phyloP scores from a whole-genome alignment of 257 asterid genomes.

The Solanum sejunctum region DNA sequence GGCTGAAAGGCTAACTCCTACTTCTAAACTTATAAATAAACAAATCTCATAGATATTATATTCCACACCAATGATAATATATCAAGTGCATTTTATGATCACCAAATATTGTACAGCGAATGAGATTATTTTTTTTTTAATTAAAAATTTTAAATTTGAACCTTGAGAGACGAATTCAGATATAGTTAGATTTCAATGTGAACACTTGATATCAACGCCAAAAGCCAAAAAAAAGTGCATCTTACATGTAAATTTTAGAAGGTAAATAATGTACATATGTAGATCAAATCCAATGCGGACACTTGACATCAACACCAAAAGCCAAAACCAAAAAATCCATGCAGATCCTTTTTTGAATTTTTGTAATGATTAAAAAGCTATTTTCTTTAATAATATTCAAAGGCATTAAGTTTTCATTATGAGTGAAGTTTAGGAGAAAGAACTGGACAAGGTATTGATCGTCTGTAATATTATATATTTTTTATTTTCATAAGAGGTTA shows the following conservation, averaged over 20 bases:
- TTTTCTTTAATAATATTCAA: neutral
- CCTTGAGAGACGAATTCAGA: rapidly evolving
- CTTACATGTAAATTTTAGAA: neutral
- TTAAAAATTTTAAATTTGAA: rapidly evolving
- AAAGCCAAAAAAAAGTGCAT: too few relatives aligned
- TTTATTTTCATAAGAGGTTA: neutral
- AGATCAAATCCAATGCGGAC: too few relatives aligned
- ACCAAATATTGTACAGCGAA: too few relatives aligned
- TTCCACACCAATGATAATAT: too few relatives aligned
- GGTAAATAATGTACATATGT: neutral
- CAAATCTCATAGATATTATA: too few relatives aligned
- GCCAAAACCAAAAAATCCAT: too few relatives aligned
- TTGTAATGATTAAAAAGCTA: neutral
- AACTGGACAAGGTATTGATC: neutral
- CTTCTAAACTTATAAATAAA: neutral
- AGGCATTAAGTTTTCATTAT: neutral
- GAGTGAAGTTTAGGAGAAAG: too few relatives aligned
- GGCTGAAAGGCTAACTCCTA: neutral
- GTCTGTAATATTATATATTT: neutral
- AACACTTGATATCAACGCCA: too few relatives aligned
- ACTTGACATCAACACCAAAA: too few relatives aligned
- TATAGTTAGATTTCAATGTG: too few relatives aligned
- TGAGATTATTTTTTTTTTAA: too few relatives aligned
- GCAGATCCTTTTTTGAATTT: neutral
- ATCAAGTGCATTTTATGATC: too few relatives aligned